These are phyloP conservation scores for Lolium perenne DNA, from an alignment of 176 grass and related monocot species.

Conservation along the genomic window DNA sequence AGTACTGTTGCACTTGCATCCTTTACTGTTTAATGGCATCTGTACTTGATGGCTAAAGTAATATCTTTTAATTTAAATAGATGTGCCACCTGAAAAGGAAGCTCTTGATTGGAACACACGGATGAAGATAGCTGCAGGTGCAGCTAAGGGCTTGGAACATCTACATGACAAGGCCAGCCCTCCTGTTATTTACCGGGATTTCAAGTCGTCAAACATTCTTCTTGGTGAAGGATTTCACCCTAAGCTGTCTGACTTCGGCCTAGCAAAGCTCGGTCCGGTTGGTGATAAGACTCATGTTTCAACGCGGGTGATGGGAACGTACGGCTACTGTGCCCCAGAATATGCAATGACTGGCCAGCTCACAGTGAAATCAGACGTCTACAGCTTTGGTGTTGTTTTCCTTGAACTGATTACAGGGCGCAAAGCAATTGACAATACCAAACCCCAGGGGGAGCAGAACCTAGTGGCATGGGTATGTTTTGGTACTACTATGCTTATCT, in stretches of 20 bases:
- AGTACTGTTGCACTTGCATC: background rate
- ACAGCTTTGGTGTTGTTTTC: constrained; percentile 93
- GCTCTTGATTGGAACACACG: constrained; percentile 87
- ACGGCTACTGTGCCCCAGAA: constrained; percentile 92
- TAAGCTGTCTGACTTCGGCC: constrained; percentile 86
- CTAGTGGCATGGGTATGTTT: constrained; percentile 89
- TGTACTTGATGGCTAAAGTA: background rate
- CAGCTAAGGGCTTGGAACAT: constrained; percentile 89
- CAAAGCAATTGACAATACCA: constrained; percentile 88
- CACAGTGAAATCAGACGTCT: constrained; percentile 88
- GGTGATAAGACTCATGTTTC: constrained; percentile 96
- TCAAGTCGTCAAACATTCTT: constrained; percentile 96
- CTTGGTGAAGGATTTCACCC: constrained; percentile 83
- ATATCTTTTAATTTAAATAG: constrained; percentile 44
- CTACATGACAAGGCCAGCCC: constrained; percentile 90
- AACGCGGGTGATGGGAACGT: constrained; percentile 91
- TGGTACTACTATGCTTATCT: constrained; percentile 35
- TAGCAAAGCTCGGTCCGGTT: constrained; percentile 90
- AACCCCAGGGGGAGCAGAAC: constrained; percentile 71
- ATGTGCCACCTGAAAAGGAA: constrained; percentile 81
- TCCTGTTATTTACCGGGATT: constrained; percentile 87
- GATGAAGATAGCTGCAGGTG: constrained; percentile 96
- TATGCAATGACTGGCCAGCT: constrained; percentile 96
- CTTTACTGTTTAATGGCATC: background rate
- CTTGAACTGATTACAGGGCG: constrained; percentile 88